These are phyloP conservation scores for Scedosporium aurantiacum DNA, from an alignment of 2,329 filamentous ascomycete species.

Conservation along the genomic window DNA sequence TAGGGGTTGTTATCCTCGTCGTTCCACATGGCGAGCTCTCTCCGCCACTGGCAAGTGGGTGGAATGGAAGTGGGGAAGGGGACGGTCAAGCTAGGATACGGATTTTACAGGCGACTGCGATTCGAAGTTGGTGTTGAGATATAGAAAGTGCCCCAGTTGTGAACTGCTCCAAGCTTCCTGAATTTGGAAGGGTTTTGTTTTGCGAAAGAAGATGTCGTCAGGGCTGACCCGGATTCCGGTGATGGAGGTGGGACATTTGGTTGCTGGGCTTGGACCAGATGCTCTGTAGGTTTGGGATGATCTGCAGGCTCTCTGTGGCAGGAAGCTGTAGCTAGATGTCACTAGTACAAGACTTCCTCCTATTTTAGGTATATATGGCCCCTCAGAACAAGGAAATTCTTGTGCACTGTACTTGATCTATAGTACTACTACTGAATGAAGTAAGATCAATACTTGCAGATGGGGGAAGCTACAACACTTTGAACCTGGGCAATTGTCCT, in stretches of 20 bases:
- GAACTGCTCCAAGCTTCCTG: background rate
- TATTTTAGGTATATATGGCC: no score
- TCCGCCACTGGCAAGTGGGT: background rate
- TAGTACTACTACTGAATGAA: no score
- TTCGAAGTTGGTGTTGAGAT: background rate
- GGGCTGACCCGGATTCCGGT: background rate
- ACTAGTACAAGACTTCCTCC: no score
- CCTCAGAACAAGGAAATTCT: background rate
- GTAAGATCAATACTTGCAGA: no score
- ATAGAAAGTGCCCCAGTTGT: background rate
- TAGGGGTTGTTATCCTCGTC: conserved; percentile 99
- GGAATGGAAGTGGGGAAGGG: background rate
- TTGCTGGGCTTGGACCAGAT: background rate
- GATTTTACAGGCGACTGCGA: background rate
- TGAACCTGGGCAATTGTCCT: no score
- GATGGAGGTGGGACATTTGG: background rate
- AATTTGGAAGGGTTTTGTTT: background rate
- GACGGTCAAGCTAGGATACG: background rate
- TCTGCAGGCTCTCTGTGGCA: background rate
- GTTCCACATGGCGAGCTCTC: conserved; percentile 67
- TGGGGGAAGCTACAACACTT: no score
- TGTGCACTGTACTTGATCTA: background rate
- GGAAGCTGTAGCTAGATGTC: background rate
- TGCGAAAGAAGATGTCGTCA: background rate
- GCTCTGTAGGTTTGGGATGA: background rate